A percentile compares a stretch with the other conserved stretches of the same genome.
Conservation (phyloP, 2,329 filamentous ascomycete genomes). For the Ploettnerulaceae sp. region DNA sequence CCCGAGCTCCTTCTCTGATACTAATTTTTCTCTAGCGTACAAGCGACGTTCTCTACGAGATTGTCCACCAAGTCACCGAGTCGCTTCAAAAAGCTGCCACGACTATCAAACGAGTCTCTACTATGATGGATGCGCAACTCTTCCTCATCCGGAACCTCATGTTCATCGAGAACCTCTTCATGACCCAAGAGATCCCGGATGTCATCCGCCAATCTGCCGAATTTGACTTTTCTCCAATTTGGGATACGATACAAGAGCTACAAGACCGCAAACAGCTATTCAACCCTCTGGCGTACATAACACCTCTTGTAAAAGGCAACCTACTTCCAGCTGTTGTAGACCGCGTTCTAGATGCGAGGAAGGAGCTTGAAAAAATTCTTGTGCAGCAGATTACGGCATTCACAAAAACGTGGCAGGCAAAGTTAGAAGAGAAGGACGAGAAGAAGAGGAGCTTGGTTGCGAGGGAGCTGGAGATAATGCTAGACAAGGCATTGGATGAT, state of each 20-base stretch:
- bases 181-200: constrained; percentile 88
- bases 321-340: constrained; percentile 37
- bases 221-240: constrained; percentile 61
- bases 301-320: constrained; percentile 40
- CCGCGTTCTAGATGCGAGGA: constrained; percentile 51
- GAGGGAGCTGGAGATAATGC: constrained; percentile 51
- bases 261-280: constrained; percentile 46
- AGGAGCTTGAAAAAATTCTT: constrained; percentile 59
- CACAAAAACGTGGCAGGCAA: constrained; percentile 53
- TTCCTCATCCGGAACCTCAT: constrained; percentile 95
- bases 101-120: constrained; percentile 59
- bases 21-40: constrained; percentile 20
- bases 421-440: constrained; percentile 42
- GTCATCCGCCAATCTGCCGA: constrained; percentile 46
- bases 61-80: constrained; percentile 84
- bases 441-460: constrained; percentile 42
- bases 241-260: constrained; percentile 54
- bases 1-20: not conserved
- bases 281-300: constrained; percentile 41
- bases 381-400: constrained; percentile 59
- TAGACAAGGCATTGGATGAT: constrained; percentile 50
- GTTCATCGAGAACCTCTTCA: constrained; percentile 90
- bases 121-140: constrained; percentile 71
- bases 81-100: constrained; percentile 74
- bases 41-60: constrained; percentile 64